Percentiles rank a stretch among this genome's conserved stretches.
Evolutionary conservation across 2,329 filamentous ascomycete genomes (phyloP).

Genomic region (Lecanoromycetidae sp.): DNA sequence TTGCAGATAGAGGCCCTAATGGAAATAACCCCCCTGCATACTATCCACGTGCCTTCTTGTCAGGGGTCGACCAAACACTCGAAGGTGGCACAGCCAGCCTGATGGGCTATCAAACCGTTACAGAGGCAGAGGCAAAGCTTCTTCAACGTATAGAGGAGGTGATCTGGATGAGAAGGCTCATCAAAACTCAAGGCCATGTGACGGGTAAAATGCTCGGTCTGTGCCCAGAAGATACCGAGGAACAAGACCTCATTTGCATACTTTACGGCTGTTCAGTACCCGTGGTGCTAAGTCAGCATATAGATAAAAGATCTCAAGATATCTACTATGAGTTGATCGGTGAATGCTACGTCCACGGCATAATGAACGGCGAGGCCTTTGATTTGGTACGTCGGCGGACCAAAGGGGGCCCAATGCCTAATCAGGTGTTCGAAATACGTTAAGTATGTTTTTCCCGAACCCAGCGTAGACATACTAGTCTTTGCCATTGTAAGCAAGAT

Average conservation of each 20-base stretch:
- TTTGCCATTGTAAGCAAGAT: not conserved
- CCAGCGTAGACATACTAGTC: too few species aligned
- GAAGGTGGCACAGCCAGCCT: slow-evolving; percentile 4
- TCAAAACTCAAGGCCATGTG: slow-evolving; percentile 17
- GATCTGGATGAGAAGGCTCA: slow-evolving; percentile 21
- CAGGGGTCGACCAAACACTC: slow-evolving; percentile 15
- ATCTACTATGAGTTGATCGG: slow-evolving; percentile 9
- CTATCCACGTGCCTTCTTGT: slow-evolving; percentile 19
- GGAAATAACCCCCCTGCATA: slow-evolving; percentile 18
- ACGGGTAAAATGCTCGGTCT: not conserved
- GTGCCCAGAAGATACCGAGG: not conserved
- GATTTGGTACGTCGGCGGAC: not conserved
- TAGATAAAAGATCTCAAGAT: not conserved
- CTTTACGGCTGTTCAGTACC: slow-evolving; percentile 13
- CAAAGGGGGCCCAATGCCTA: not conserved
- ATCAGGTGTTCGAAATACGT: not conserved
- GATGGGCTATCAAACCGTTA: not conserved
- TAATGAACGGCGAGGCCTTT: slow-evolving; percentile 13
- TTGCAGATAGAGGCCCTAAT: slow-evolving; percentile 10
- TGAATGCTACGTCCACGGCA: slow-evolving; percentile 14
- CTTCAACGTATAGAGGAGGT: slow-evolving; percentile 22
- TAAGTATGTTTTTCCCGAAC: too few species aligned
- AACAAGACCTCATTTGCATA: slow-evolving; percentile 9
- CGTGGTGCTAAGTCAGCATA: slow-evolving; percentile 4
- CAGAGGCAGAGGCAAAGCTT: slow-evolving; percentile 21